Base-by-base conservation (phyloP, 345 rosid species). In the Excoecaria agallocha region DNA sequence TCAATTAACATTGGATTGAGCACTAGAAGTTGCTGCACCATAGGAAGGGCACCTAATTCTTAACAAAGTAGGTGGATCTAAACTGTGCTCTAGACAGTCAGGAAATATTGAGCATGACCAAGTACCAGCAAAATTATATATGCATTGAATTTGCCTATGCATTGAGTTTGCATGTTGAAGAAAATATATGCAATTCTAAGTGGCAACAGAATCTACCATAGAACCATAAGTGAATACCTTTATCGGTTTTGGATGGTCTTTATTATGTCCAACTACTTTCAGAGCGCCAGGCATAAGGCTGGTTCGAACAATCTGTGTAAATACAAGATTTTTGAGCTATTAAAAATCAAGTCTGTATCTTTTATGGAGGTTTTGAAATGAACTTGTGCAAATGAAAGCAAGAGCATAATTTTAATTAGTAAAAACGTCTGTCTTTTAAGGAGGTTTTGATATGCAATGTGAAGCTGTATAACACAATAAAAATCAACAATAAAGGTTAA, bases 231-330 rank as follows among this genome's bases (percentile, higher is more conserved):
- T n/a, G n/a, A n/a, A 38, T 78, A 95, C 99, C 97, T 93, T 91
- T 51, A 93, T 91, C 63, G 99, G 98, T 82, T 95, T 93, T 43
- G 96, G 94, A 74, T 91, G 93, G 82, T 95, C 92, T 82, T 93
- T 93, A 86, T 91, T 95, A 80, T 88, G 90, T 72, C 90, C 96
- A 74, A 88, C 78, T 38, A 93, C 84, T 82, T 95, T 95, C 86
- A 95, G 78, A 70, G 91, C 87, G 70, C 98, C 98, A 51, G 92
- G 94, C 98, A 95, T 88, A 60, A 95, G 90, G 79, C 89, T 90
- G 70, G 89, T 83, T 24, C 99, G 90, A 59, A 90, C 91, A 75
- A 82, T 91, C 99, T 95, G 75, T 54, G 37, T 48, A 41, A 59
- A 25, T 25, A 19, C 22, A 13, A 9, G 0, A 64, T 41, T 35